Evolutionary conservation across 176 grass and related monocot species (phyloP).

Genomic region (Dendrocalamus sinicus): DNA sequence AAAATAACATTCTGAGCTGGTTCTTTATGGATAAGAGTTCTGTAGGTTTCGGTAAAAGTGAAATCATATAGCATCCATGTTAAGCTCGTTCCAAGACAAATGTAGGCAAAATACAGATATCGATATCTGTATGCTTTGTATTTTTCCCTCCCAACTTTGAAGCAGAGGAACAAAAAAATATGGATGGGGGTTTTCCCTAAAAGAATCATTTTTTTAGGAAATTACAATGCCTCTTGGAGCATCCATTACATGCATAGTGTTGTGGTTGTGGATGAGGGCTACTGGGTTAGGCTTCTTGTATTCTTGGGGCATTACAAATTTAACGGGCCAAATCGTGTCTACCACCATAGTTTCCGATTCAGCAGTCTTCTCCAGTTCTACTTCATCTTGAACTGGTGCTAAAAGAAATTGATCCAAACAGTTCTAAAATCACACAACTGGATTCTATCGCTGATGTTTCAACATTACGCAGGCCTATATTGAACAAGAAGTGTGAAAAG

Average conservation of each 20-base stretch:
- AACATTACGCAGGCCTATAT: slow-evolving; percentile 41
- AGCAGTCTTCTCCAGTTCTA: background rate
- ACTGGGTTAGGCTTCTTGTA: background rate
- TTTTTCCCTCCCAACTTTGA: background rate
- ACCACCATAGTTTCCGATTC: background rate
- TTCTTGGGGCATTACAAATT: background rate
- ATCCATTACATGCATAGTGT: background rate
- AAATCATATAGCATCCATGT: background rate
- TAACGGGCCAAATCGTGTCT: background rate
- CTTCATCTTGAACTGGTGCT: background rate
- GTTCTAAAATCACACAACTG: background rate
- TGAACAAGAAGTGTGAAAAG: slow-evolving; percentile 56
- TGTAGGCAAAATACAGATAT: background rate
- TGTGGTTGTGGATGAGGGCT: background rate
- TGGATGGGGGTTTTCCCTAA: background rate
- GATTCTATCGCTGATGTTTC: slow-evolving; percentile 9
- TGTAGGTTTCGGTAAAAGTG: background rate
- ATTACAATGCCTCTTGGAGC: background rate
- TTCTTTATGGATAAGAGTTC: background rate
- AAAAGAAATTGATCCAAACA: background rate
- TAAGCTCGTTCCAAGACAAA: background rate
- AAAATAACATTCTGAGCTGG: background rate
- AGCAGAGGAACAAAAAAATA: background rate
- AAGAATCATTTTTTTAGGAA: background rate
- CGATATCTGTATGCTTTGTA: background rate